These are phyloP conservation scores for Tuber microsphaerosporum DNA, from an alignment of 495 filamentous ascomycete genomes.

Conservation along the genomic window DNA sequence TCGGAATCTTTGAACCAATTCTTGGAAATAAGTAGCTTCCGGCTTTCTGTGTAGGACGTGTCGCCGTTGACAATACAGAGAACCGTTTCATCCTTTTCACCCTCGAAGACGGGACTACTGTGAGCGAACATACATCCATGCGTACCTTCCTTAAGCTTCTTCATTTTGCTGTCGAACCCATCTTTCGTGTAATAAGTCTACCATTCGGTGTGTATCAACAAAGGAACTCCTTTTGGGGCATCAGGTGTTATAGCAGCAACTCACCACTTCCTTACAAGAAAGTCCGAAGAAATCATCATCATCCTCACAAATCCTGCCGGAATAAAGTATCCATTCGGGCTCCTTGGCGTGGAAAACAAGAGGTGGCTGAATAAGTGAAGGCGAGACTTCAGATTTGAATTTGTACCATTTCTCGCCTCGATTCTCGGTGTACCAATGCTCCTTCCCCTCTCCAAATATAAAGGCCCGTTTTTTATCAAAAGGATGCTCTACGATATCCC, in stretches of 20 bases:
- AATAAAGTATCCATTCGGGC: constrained; percentile 73
- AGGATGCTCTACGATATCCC: constrained; percentile 62
- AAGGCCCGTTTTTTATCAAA: constrained; percentile 73
- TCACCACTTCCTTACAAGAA: constrained; percentile 41
- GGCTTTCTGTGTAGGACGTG: constrained; percentile 55
- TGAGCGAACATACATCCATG: constrained; percentile 78
- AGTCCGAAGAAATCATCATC: constrained; percentile 52
- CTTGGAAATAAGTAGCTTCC: constrained; percentile 70
- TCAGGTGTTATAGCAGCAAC: constrained; percentile 11
- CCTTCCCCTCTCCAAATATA: constrained; percentile 55
- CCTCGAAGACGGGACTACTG: constrained; percentile 59
- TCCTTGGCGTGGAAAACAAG: constrained; percentile 75
- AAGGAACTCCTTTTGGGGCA: neutral
- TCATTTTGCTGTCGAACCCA: constrained; percentile 61
- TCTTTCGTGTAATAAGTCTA: constrained; percentile 71
- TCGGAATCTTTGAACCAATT: constrained; percentile 59
- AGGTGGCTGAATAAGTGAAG: constrained; percentile 46
- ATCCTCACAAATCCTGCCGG: constrained; percentile 58
- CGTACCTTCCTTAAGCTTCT: constrained; percentile 56
- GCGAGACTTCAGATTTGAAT: constrained; percentile 55
- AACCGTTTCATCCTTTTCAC: constrained; percentile 57
- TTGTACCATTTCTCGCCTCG: constrained; percentile 68
- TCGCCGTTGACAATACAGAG: constrained; percentile 72
- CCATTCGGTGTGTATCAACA: constrained; percentile 26
- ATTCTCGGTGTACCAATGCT: constrained; percentile 75